Conservation (phyloP, 2,329 filamentous ascomycete genomes). For the Neospermospora avenae region DNA sequence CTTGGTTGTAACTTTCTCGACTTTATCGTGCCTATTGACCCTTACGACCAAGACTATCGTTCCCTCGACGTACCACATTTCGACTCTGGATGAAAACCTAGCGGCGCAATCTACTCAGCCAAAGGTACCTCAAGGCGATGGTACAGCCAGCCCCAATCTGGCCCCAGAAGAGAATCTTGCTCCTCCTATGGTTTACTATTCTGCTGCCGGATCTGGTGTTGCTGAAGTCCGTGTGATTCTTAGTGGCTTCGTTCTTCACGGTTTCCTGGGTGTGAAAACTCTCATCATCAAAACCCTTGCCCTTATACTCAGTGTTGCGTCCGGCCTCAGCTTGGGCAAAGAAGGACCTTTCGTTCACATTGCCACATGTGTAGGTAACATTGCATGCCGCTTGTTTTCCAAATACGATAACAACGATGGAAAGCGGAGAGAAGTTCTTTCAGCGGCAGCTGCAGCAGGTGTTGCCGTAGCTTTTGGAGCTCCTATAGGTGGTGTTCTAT, state of each 20-base stretch:
- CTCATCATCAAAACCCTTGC: constrained; percentile 80
- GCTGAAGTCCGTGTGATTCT: constrained; percentile 96
- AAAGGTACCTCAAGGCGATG: constrained; percentile 39
- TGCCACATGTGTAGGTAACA: constrained; percentile 91
- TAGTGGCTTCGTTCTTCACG: constrained; percentile 96
- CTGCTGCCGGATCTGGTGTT: constrained; percentile 91
- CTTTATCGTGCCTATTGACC: constrained; percentile 73
- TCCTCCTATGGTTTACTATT: constrained; percentile 88
- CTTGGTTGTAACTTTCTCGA: constrained; percentile 67
- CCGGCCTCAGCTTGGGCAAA: constrained; percentile 90
- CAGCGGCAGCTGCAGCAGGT: constrained; percentile 85
- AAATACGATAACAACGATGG: constrained; percentile 95
- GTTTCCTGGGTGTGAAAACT: constrained; percentile 86
- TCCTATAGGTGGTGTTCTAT: constrained; percentile 84
- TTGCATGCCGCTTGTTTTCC: constrained; percentile 85
- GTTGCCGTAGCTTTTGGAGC: constrained; percentile 94
- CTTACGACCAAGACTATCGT: constrained; percentile 91
- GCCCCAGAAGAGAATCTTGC: constrained; percentile 30
- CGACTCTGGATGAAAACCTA: constrained; percentile 90
- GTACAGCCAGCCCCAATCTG: constrained; percentile 42
- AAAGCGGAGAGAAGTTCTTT: constrained; percentile 91
- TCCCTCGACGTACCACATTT: constrained; percentile 80
- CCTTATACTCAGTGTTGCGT: constrained; percentile 84
- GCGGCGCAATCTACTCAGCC: constrained; percentile 56
- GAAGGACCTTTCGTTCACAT: constrained; percentile 96